Evolutionary conservation across 2,329 filamentous ascomycete genomes (phyloP).

Genomic region (Talaromyces verruculosus): DNA sequence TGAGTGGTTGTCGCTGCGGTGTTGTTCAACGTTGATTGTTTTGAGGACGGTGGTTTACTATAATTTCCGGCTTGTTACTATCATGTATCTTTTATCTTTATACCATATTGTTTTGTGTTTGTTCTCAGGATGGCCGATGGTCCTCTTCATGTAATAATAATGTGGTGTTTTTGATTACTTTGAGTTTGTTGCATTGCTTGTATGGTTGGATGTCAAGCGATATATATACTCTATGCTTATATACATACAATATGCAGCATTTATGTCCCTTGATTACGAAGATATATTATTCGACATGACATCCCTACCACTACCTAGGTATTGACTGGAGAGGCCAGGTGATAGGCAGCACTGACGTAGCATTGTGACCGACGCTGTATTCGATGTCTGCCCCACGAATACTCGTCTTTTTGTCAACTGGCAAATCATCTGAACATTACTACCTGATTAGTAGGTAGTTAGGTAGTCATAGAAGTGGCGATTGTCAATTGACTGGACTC

Average conservation of each 20-base stretch:
- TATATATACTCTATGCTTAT: constrained; percentile 14
- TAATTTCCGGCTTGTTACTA: constrained; percentile 2
- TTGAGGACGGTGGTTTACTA: background rate
- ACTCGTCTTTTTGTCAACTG: background rate
- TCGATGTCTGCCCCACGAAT: background rate
- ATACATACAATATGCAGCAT: constrained; percentile 4
- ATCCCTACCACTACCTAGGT: background rate
- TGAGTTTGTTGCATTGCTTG: constrained; percentile 17
- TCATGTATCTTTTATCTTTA: constrained; percentile 14
- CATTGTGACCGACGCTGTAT: background rate
- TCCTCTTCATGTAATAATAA: constrained; percentile 19
- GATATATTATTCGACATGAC: background rate
- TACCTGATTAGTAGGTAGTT: background rate
- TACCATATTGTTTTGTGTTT: constrained; percentile 20
- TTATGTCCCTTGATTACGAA: background rate
- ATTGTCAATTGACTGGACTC: background rate
- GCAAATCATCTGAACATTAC: background rate
- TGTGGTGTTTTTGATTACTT: constrained; percentile 18
- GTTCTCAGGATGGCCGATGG: background rate
- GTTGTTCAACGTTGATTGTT: background rate
- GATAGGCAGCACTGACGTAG: background rate
- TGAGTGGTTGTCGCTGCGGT: constrained; percentile 1
- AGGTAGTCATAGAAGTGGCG: background rate
- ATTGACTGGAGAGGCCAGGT: background rate
- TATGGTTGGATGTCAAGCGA: constrained; percentile 12